These are phyloP conservation scores for Acarospora socialis DNA, from an alignment of 2,329 filamentous ascomycete genomes.

Conservation along the genomic window DNA sequence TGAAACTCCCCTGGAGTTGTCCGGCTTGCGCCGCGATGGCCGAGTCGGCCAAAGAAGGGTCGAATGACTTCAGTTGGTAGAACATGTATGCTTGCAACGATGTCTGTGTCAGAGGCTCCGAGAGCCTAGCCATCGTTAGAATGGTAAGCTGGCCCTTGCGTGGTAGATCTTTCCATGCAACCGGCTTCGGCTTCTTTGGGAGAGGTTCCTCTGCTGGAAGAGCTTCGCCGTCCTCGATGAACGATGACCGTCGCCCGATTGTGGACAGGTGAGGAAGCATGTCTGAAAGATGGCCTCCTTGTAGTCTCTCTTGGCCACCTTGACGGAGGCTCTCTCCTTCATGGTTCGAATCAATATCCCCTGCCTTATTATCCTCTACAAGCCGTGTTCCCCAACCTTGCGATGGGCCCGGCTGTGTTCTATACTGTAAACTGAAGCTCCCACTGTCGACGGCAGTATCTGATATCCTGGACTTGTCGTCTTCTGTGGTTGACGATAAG, in stretches of 20 bases:
- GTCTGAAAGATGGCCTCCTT: too few species aligned
- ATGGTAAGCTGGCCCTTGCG: slow-evolving; percentile 64
- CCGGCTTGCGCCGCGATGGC: slow-evolving; percentile 66
- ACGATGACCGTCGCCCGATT: slow-evolving; percentile 13
- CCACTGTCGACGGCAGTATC: too few species aligned
- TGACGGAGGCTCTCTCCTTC: too few species aligned
- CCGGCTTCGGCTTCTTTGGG: slow-evolving; percentile 27
- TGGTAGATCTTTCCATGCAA: slow-evolving; percentile 60
- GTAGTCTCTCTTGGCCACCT: too few species aligned
- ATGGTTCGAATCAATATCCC: too few species aligned
- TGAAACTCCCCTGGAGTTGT: slow-evolving; percentile 64
- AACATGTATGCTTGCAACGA: slow-evolving; percentile 70
- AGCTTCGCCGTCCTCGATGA: slow-evolving; percentile 14
- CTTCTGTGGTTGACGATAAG: too few species aligned
- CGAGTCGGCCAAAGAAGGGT: slow-evolving; percentile 40
- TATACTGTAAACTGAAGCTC: too few species aligned
- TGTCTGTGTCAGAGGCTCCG: slow-evolving; percentile 70
- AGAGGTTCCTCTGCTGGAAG: slow-evolving; percentile 1
- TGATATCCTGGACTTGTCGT: too few species aligned
- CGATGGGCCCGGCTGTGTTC: too few species aligned
- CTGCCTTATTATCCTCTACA: too few species aligned
- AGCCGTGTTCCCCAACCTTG: too few species aligned
- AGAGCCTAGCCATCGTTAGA: slow-evolving; percentile 62
- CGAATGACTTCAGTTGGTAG: slow-evolving; percentile 74
- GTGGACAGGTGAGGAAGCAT: slow-evolving; percentile 8